These are phyloP conservation scores for Sungouiozyma intestinalis DNA, from an alignment of 805 yeast genomes.

Conservation along the genomic window DNA sequence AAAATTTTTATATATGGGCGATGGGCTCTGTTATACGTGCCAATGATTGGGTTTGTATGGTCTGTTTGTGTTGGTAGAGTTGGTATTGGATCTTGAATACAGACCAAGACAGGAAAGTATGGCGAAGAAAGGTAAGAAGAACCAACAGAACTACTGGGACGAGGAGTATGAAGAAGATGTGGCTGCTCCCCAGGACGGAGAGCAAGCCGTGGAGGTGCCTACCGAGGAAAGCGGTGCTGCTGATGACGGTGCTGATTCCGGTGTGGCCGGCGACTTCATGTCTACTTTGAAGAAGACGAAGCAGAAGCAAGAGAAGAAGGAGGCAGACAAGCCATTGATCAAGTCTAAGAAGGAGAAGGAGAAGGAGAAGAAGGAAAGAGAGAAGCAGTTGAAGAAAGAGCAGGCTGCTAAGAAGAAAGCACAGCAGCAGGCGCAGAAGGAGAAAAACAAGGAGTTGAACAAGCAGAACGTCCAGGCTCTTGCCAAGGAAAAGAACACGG, in stretches of 20 bases:
- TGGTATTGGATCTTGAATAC: too few relatives aligned
- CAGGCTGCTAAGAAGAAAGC: constrained; percentile 79
- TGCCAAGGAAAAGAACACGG: constrained; percentile 25
- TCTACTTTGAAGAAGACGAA: constrained; percentile 73
- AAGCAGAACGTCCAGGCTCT: constrained; percentile 29
- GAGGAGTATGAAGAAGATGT: constrained; percentile 49
- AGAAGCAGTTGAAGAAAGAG: constrained; percentile 84
- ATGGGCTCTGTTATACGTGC: too few relatives aligned
- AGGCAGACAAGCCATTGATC: constrained; percentile 53
- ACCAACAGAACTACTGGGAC: constrained; percentile 72
- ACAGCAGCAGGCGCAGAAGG: constrained; percentile 50
- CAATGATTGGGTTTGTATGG: too few relatives aligned
- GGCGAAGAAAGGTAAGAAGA: constrained; percentile 51
- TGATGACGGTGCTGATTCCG: constrained; percentile 34
- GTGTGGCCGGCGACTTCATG: constrained; percentile 64
- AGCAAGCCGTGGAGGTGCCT: too few relatives aligned
- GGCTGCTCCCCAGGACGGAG: constrained; percentile 39
- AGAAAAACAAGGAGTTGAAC: constrained; percentile 42
- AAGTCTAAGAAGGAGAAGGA: constrained; percentile 91
- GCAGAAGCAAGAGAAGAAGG: constrained; percentile 58
- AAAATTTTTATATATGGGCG: not conserved
- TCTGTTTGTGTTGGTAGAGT: too few relatives aligned
- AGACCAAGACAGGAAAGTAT: too few relatives aligned
- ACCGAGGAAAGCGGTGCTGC: constrained; percentile 21
- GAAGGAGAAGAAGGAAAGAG: constrained; percentile 88